Base-by-base conservation (phyloP, 1,284 basidiomycete species). In the Leccinum fallax region DNA sequence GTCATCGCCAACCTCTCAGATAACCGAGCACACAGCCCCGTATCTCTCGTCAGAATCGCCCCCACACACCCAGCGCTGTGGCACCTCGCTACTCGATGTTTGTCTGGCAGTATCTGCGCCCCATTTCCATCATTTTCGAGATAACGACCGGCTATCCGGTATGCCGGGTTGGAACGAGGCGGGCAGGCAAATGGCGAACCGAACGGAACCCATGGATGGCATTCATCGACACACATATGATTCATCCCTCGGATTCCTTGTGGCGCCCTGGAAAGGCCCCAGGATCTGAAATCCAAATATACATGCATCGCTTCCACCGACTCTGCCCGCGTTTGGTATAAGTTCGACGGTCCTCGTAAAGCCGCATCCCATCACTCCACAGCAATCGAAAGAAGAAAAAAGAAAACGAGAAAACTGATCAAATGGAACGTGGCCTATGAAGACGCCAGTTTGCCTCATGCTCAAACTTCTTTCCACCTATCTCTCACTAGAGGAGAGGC, bases 61-160 rank as follows among this genome's bases (percentile, higher is more conserved):
- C 19, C 13, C 43, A 19, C 43, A 21, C 43, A 43, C 40, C 40
- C 40, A 13, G 21, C 5, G 8, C 6, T 21, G n/a, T 48, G 46
- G 46, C 46, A 48, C 21, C 46, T 51, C 24, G 26, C 49, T 15
- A 51, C 26, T 26, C 26, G 24, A 51, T 51, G 21, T 16, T 26
- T 51, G 49, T 51, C 13, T 26, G 15, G 8, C 49, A 51, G 13
- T 26, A 26, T 51, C 7, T 28, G 24, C 5, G 10, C 24, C 26
- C 26, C 49, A 51, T 24, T 7, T 19, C 36, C 56, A 40, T 32
- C 26, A 60, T 51, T 24, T 36, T 46, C 59, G 38, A 53, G 62
- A 65, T 65, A 65, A 43, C 30, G 7, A 28, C 32, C 55, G 43
- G 49, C 8, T 15, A 53, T 3, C 15, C 16, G 28, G 21, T 2